Evolutionary conservation across 805 yeast genomes (phyloP).

Genomic region (Brettanomyces nanus): DNA sequence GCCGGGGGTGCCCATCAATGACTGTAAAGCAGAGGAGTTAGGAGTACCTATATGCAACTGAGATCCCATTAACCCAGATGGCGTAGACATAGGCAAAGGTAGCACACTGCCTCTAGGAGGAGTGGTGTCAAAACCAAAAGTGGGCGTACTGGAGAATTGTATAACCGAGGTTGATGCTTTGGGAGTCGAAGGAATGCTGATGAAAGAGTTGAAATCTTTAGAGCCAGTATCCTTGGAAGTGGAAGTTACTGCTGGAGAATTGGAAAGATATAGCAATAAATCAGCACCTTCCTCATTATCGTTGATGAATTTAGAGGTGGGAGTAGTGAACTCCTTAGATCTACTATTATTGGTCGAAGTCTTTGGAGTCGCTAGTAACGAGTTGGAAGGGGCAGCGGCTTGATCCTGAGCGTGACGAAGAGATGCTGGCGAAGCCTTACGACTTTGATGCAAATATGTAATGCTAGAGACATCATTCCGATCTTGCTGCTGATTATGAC

Average conservation of each 20-base stretch:
- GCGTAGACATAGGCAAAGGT: constrained; percentile 16
- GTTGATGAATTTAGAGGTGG: constrained; percentile 18
- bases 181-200: constrained; percentile 24
- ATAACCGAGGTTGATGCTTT: constrained; percentile 15
- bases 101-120: constrained; percentile 16
- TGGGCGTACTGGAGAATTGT: constrained; percentile 12
- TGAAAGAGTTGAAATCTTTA: constrained; percentile 6
- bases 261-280: constrained; percentile 70
- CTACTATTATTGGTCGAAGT: constrained; percentile 9
- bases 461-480: neutral
- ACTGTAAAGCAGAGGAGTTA: constrained; percentile 4
- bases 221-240: constrained; percentile 24
- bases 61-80: constrained; percentile 9
- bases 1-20: constrained; percentile 14
- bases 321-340: constrained; percentile 22
- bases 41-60: constrained; percentile 11
- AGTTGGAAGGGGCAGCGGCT: constrained; percentile 16
- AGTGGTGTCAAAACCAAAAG: constrained; percentile 17
- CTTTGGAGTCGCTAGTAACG: constrained; percentile 27
- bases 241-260: constrained; percentile 48
- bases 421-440: neutral
- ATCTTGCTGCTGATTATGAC: neutral
- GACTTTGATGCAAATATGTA: neutral
- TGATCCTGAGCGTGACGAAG: constrained; percentile 8
- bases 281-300: constrained; percentile 66